Base-by-base conservation (phyloP, 1,139 yeast species). In the Tardiomyces blankii region DNA sequence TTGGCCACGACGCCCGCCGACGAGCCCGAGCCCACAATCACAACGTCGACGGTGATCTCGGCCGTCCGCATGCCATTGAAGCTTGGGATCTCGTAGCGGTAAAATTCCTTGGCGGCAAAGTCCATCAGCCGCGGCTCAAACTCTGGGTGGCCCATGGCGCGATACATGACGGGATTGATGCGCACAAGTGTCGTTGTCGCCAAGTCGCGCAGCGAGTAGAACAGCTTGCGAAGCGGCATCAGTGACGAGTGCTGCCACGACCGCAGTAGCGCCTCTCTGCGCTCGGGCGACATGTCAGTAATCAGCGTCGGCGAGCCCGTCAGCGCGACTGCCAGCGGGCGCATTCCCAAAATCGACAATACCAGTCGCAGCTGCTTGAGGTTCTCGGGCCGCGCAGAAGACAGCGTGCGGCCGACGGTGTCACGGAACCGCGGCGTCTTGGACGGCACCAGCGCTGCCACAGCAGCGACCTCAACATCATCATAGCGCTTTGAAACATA, bases 1-100 rank as follows among this genome's bases (percentile, higher is more conserved):
- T 73, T 72, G 1, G 80, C 81, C 0, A 69, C 74, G 0, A 77
- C 82, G 5, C 81, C 81, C 1, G 79, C 76, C 3, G 80, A 79
- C 16, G 75, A 63, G 2, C 83, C 83, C 4, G 79, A 73, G 2
- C 83, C 83, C 42, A 77, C 65, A 41, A 77, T 68, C 19, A 75
- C 62, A 5, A 65, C 80, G 51, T 76, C 74, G 7, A 56, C 49
- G 3, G 51, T 45, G 11, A 60, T 45, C 18, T 51, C 49, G 3
- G 53, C 49, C 7, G 51, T 52, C 33, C 51, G 43, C 33, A 44
- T 45, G 18, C 46, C 49, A 7, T 56, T 54, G 39, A 57, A 39
- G 42, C 53, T 45, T 25, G 51, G 44, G 40, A 53, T 42, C 32
- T 41, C 38, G 49, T 32, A 43, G 38, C 41, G 43, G 43, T 14